Percentiles rank a stretch among this genome's conserved stretches.
phyloP scores from a whole-genome alignment of 176 grass and related monocot species.

The Aegilops umbellulata region DNA sequence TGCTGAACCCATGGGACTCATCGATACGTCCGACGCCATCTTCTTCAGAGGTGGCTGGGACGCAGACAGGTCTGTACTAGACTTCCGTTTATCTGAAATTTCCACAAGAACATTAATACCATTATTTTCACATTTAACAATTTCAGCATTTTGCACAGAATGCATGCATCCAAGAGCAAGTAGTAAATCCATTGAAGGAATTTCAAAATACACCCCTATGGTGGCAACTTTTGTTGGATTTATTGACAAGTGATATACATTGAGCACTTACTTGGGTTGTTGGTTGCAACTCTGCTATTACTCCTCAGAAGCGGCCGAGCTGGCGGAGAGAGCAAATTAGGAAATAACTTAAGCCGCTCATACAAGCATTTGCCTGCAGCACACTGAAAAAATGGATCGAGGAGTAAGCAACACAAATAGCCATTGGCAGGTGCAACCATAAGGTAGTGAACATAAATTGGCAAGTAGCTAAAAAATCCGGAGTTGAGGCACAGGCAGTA shows the following conservation, averaged over 20 bases:
- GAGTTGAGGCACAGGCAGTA: background rate
- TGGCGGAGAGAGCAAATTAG: constrained; percentile 56
- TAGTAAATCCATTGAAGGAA: background rate
- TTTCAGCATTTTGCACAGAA: background rate
- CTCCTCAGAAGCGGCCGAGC: constrained; percentile 39
- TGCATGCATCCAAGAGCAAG: background rate
- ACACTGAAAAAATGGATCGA: constrained; percentile 52
- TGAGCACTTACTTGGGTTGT: constrained; percentile 59
- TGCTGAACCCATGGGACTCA: constrained; percentile 33
- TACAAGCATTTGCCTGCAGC: constrained; percentile 91
- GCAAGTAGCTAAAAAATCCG: background rate
- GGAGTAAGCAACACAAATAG: constrained; percentile 9
- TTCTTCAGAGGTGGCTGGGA: constrained; percentile 82
- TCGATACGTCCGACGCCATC: constrained; percentile 41
- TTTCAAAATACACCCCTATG: background rate
- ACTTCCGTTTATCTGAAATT: constrained; percentile 68
- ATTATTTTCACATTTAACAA: background rate
- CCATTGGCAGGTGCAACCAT: background rate
- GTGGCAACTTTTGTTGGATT: background rate
- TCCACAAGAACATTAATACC: background rate
- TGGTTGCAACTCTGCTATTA: constrained; percentile 55
- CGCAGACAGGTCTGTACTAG: constrained; percentile 38
- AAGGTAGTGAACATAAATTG: background rate
- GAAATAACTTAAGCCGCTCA: constrained; percentile 75
- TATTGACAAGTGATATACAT: background rate